Evolutionary conservation across 495 filamentous ascomycete genomes (phyloP).

Genomic region (Lasiosphaeria miniovina): DNA sequence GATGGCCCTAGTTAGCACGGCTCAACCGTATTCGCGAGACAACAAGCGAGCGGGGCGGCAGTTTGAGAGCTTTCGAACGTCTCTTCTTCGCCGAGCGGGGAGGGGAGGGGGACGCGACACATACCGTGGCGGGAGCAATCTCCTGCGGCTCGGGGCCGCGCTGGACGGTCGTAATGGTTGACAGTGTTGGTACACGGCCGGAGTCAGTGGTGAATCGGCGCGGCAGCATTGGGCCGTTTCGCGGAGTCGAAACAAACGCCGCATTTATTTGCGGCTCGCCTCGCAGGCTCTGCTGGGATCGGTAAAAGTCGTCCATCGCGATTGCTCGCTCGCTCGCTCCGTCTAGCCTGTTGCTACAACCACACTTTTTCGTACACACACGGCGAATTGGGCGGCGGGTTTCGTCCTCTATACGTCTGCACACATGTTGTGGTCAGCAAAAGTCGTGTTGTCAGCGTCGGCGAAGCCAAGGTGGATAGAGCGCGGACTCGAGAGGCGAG

Average conservation of each 20-base stretch:
- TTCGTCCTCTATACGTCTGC: slow-evolving; percentile 29
- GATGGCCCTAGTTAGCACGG: slow-evolving; percentile 12
- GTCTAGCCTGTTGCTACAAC: slow-evolving; percentile 35
- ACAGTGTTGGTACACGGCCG: slow-evolving; percentile 78
- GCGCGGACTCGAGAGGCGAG: not conserved
- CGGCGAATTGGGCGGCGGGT: slow-evolving; percentile 33
- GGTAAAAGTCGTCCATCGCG: slow-evolving; percentile 67
- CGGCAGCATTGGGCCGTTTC: slow-evolving; percentile 64
- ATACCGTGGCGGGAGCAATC: slow-evolving; percentile 43
- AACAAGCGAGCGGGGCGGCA: not conserved
- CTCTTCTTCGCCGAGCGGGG: not conserved
- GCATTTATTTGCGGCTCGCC: slow-evolving; percentile 68
- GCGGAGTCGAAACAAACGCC: slow-evolving; percentile 62
- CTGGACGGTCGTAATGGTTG: slow-evolving; percentile 56
- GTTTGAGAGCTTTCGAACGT: not conserved
- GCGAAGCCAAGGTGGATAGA: slow-evolving; percentile 9
- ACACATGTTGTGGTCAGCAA: slow-evolving; percentile 13
- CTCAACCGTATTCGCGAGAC: not conserved
- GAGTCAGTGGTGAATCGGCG: slow-evolving; percentile 93
- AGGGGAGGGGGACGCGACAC: slow-evolving; percentile 16
- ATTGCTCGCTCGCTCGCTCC: slow-evolving; percentile 6
- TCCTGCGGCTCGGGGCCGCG: slow-evolving; percentile 42
- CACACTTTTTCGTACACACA: slow-evolving; percentile 45
- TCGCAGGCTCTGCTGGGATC: slow-evolving; percentile 66
- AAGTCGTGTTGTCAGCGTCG: slow-evolving; percentile 5